A percentile compares a stretch with the other conserved stretches of the same genome.
phyloP scores from a whole-genome alignment of 2,329 filamentous ascomycete genomes.

The Aspergillus piperis region DNA sequence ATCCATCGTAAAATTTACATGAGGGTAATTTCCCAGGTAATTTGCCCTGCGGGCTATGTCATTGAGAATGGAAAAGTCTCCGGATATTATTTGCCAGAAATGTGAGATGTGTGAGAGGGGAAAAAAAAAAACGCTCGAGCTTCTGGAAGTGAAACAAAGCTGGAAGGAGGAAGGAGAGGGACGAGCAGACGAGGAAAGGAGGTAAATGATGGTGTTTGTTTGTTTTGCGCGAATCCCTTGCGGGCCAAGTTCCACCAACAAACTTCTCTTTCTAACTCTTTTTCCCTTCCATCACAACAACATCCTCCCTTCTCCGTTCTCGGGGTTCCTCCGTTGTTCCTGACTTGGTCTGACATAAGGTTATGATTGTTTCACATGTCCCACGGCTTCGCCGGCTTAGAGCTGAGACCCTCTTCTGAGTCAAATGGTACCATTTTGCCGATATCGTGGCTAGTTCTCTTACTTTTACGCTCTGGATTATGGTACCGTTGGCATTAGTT shows the following conservation, averaged over 20 bases:
- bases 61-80: neutral
- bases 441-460: neutral
- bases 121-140: neutral
- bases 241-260: neutral
- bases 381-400: neutral
- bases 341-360: conserved; percentile 5
- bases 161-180: neutral
- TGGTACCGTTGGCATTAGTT: conserved; percentile 6
- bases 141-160: neutral
- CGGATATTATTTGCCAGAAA: neutral
- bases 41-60: neutral
- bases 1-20: neutral
- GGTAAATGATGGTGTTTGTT: neutral
- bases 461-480: too few species aligned
- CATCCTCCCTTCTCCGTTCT: neutral
- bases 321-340: neutral
- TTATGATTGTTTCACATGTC: conserved; percentile 10
- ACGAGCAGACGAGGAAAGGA: neutral
- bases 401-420: conserved; percentile 1
- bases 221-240: neutral
- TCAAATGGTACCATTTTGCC: neutral
- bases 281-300: neutral
- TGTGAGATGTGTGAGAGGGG: neutral
- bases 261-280: neutral
- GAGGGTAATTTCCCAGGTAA: neutral